phyloP scores from a whole-genome alignment of 2,329 filamentous ascomycete species.

The Phialophora macrospora region DNA sequence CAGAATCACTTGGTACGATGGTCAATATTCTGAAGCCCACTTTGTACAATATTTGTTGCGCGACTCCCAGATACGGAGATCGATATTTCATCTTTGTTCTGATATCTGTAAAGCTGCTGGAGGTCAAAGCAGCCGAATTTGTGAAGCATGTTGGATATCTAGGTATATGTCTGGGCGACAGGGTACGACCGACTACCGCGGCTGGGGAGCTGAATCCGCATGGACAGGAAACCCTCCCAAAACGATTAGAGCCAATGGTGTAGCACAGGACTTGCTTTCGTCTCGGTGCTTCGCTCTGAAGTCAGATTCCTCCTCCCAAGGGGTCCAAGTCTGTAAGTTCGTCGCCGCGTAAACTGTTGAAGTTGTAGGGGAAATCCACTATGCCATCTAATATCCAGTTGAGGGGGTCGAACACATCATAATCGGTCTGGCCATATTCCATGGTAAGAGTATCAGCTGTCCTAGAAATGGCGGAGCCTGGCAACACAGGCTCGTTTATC shows the following conservation, averaged over 20 bases:
- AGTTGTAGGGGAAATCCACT: slow-evolving; percentile 73
- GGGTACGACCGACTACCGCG: not conserved
- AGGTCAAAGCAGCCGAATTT: not conserved
- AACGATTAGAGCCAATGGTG: not conserved
- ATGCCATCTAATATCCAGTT: slow-evolving; percentile 92
- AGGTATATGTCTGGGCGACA: not conserved
- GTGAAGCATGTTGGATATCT: not conserved
- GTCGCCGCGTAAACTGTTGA: slow-evolving; percentile 26
- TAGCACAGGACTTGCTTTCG: not conserved
- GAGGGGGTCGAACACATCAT: slow-evolving; percentile 89
- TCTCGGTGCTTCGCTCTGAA: not conserved
- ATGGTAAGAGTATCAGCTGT: slow-evolving; percentile 30
- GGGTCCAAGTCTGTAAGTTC: slow-evolving; percentile 25
- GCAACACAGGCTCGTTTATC: slow-evolving; percentile 30
- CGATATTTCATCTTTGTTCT: not conserved
- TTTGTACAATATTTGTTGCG: not conserved
- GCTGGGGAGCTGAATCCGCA: not conserved
- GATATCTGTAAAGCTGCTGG: not conserved
- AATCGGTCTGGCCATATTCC: slow-evolving; percentile 57
- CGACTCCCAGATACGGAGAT: not conserved
- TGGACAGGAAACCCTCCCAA: not conserved
- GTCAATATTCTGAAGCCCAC: not conserved
- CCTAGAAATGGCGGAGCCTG: slow-evolving; percentile 23
- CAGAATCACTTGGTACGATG: not conserved
- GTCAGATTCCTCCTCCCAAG: slow-evolving; percentile 23